Percentiles rank a stretch among this genome's conserved stretches.
Evolutionary conservation across 2,329 filamentous ascomycete genomes (phyloP).

Genomic region (Trichoderma breve): DNA sequence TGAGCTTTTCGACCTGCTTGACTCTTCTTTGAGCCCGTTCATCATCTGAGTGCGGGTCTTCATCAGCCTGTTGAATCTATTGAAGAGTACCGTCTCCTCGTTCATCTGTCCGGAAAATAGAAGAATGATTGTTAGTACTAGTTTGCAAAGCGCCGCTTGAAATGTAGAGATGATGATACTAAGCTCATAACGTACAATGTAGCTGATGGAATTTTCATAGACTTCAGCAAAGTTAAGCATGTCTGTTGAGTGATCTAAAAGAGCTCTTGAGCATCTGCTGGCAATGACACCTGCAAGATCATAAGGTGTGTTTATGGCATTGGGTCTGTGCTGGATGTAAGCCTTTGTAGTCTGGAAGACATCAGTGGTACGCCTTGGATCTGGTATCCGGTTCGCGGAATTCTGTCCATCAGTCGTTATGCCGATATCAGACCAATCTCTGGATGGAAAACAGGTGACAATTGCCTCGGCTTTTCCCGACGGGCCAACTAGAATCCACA

Average conservation of each 20-base stretch:
- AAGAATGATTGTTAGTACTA: too few species aligned
- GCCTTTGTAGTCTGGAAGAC: neutral
- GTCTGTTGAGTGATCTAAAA: neutral
- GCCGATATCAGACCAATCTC: neutral
- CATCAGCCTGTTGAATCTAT: too few species aligned
- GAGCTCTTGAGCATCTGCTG: neutral
- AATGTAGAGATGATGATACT: too few species aligned
- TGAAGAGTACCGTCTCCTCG: too few species aligned
- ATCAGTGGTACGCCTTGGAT: neutral
- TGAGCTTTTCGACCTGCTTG: too few species aligned
- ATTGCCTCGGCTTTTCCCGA: neutral
- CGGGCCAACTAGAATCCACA: neutral
- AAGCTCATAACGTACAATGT: neutral
- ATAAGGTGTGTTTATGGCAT: neutral
- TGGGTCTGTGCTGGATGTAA: neutral
- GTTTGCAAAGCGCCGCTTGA: too few species aligned
- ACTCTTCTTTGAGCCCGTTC: too few species aligned
- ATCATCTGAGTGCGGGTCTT: too few species aligned
- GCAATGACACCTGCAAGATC: neutral
- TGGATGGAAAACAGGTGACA: neutral
- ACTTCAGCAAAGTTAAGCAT: neutral
- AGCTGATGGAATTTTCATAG: neutral
- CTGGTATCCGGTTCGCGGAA: neutral
- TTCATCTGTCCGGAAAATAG: too few species aligned
- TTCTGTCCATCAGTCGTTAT: too few species aligned